Conservation (phyloP, 2,329 filamentous ascomycete genomes). For the Berkeleyomyces basicola region DNA sequence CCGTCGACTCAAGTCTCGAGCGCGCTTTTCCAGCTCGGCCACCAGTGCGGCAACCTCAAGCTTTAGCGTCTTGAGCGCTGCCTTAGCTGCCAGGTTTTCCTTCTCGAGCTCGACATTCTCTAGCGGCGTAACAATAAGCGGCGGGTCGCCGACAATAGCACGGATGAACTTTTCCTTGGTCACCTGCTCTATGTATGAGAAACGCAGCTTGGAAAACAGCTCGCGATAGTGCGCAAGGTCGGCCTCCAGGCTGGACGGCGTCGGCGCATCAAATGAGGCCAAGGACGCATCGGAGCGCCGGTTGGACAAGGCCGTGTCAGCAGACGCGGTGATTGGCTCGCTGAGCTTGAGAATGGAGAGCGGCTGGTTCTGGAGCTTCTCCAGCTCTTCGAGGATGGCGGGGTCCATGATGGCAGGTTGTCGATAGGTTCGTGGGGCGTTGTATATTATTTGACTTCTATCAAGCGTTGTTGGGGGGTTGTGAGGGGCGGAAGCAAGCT, state of each 20-base stretch:
- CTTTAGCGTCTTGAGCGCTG: constrained; percentile 63
- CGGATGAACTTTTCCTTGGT: constrained; percentile 97
- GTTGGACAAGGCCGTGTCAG: constrained; percentile 18
- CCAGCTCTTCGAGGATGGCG: constrained; percentile 31
- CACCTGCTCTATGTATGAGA: constrained; percentile 95
- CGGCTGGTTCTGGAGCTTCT: constrained; percentile 37
- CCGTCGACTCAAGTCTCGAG: constrained; percentile 37
- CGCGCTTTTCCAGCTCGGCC: constrained; percentile 49
- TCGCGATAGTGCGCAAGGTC: constrained; percentile 87
- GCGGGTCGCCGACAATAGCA: constrained; percentile 78
- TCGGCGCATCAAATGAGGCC: constrained; percentile 45
- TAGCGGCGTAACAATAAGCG: constrained; percentile 62
- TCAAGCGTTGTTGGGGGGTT: constrained; percentile 1
- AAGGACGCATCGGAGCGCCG: constrained; percentile 59
- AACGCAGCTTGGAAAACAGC: constrained; percentile 87
- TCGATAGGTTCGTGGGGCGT: not conserved
- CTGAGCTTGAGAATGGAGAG: constrained; percentile 63
- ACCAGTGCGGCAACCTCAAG: constrained; percentile 60
- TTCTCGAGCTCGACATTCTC: constrained; percentile 68
- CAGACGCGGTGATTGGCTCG: constrained; percentile 49
- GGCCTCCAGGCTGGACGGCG: constrained; percentile 60
- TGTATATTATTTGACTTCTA: not conserved
- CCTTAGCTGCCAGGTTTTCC: constrained; percentile 53
- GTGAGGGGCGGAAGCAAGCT: not conserved
- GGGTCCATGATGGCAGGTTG: constrained; percentile 18